These are phyloP conservation scores for Leptographium galeiforme DNA, from an alignment of 2,329 filamentous ascomycete genomes.

Conservation along the genomic window DNA sequence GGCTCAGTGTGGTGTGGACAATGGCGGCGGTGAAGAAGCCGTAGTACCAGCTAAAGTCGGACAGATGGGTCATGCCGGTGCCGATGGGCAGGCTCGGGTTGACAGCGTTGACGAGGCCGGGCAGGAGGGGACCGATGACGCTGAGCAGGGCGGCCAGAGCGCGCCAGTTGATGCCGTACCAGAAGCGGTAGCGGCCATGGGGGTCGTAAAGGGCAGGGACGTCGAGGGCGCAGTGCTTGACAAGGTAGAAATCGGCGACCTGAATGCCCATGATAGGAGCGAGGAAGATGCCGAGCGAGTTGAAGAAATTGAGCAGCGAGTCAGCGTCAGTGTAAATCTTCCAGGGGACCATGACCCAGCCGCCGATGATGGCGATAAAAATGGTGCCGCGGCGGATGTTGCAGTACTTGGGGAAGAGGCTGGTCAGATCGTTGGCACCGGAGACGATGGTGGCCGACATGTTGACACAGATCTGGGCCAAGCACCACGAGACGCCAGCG, in stretches of 20 bases:
- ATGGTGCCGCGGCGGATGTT: constrained; percentile 21
- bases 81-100: background rate
- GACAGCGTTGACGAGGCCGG: constrained; percentile 1
- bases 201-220: constrained; percentile 23
- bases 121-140: background rate
- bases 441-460: constrained; percentile 20
- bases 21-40: background rate
- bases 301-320: constrained; percentile 11
- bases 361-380: constrained; percentile 9
- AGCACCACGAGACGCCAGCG: constrained; percentile 9
- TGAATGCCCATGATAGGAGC: constrained; percentile 19
- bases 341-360: constrained; percentile 16
- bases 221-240: constrained; percentile 21
- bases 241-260: constrained; percentile 23
- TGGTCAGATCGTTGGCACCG: constrained; percentile 22
- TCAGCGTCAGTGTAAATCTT: constrained; percentile 11
- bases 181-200: constrained; percentile 20
- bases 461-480: constrained; percentile 12
- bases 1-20: constrained; percentile 1
- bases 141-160: background rate
- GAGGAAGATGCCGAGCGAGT: constrained; percentile 11
- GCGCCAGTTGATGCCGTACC: constrained; percentile 12
- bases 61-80: background rate
- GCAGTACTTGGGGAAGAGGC: constrained; percentile 20
- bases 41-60: constrained; percentile 6